A percentile compares a stretch with the other conserved stretches of the same genome.
Evolutionary conservation across 768 basidiomycete species (phyloP).

Genomic region (Terana coerulea): DNA sequence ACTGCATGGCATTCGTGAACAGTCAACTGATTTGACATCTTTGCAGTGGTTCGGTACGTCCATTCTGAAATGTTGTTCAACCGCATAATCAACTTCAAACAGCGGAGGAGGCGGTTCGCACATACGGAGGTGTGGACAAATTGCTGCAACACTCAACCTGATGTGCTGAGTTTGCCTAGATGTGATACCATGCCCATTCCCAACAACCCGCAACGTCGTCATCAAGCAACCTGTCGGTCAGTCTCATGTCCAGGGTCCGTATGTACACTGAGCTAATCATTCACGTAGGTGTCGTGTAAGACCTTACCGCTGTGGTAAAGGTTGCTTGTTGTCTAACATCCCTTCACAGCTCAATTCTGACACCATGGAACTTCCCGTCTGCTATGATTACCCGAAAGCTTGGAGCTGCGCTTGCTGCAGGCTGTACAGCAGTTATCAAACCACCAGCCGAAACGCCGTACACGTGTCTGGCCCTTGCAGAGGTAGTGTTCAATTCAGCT

Average conservation of each 20-base stretch:
- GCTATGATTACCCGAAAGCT: constrained; percentile 94
- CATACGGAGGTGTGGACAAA: constrained; percentile 68
- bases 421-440: constrained; percentile 95
- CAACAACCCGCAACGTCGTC: constrained; percentile 74
- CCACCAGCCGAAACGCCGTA: constrained; percentile 95
- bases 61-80: not conserved
- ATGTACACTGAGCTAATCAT: constrained; percentile 29
- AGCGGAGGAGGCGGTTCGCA: constrained; percentile 80
- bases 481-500: constrained; percentile 53
- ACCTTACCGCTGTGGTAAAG: not conserved
- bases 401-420: constrained; percentile 86
- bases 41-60: constrained; percentile 74
- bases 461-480: constrained; percentile 86
- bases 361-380: constrained; percentile 93
- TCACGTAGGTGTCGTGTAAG: constrained; percentile 44
- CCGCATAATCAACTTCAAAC: not conserved
- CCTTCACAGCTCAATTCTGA: constrained; percentile 61
- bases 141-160: too few species aligned
- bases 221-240: constrained; percentile 90
- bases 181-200: constrained; percentile 73
- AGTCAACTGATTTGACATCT: constrained; percentile 8
- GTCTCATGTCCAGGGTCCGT: constrained; percentile 27
- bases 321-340: not conserved
- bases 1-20: constrained; percentile 15
- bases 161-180: too few species aligned